Evolutionary conservation across 2,329 filamentous ascomycete species (phyloP).

Genomic region (Truncatella angustata): DNA sequence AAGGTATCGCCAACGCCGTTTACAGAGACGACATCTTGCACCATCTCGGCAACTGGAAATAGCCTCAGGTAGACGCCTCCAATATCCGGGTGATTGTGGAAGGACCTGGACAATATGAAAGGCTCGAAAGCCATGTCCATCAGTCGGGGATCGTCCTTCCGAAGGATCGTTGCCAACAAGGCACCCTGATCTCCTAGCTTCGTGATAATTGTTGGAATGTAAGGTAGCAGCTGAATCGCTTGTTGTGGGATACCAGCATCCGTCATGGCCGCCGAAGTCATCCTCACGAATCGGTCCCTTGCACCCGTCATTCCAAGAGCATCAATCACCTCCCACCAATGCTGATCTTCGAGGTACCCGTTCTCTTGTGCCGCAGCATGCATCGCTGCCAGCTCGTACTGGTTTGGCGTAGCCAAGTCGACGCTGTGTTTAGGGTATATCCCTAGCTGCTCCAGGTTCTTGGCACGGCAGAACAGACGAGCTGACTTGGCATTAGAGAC

Average conservation of each 20-base stretch:
- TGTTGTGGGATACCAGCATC: conserved; percentile 82
- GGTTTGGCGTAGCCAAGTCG: conserved; percentile 79
- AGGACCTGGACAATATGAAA: conserved; percentile 69
- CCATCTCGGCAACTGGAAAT: conserved; percentile 64
- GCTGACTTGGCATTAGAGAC: conserved; percentile 80
- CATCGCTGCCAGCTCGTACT: conserved; percentile 77
- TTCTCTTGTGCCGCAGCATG: conserved; percentile 65
- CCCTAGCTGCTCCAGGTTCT: conserved; percentile 36
- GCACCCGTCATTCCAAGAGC: conserved; percentile 74
- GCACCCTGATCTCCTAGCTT: conserved; percentile 79
- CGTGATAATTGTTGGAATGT: conserved; percentile 79
- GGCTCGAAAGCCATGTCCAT: conserved; percentile 58
- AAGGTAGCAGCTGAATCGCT: conserved; percentile 80
- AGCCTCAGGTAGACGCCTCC: conserved; percentile 81
- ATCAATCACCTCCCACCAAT: conserved; percentile 82
- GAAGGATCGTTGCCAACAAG: conserved; percentile 70
- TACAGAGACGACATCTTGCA: conserved; percentile 78
- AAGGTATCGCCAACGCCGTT: conserved; percentile 96
- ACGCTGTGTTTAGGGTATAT: conserved; percentile 64
- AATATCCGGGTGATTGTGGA: conserved; percentile 48
- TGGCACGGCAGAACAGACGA: conserved; percentile 57
- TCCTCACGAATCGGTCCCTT: conserved; percentile 65
- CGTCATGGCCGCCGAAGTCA: conserved; percentile 67
- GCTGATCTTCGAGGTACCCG: conserved; percentile 64
- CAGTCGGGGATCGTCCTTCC: conserved; percentile 65